Percentiles rank a stretch among this genome's conserved stretches.
phyloP scores from a whole-genome alignment of 495 filamentous ascomycete genomes.

The Cetradonia linearis region DNA sequence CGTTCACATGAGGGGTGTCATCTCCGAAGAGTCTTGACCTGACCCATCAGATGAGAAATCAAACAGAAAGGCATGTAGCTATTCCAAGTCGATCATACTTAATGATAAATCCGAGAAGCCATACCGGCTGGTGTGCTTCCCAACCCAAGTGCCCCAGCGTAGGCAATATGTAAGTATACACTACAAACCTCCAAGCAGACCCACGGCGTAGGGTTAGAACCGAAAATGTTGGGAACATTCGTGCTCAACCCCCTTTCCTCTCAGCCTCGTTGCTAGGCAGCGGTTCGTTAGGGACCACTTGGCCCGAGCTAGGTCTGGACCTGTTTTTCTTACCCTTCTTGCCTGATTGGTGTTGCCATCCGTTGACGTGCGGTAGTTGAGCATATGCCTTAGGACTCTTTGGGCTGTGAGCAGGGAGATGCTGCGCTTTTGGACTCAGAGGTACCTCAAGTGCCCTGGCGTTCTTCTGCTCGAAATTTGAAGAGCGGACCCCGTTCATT shows the following conservation, averaged over 20 bases:
- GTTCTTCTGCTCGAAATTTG: not conserved
- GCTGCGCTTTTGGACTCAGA: conserved; percentile 4
- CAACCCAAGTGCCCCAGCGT: not conserved
- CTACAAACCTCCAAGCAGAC: not conserved
- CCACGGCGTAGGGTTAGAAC: not conserved
- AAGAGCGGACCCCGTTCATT: conserved; percentile 25
- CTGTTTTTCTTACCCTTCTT: conserved; percentile 38
- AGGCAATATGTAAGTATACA: not conserved
- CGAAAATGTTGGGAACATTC: not conserved
- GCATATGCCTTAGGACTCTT: conserved; percentile 5
- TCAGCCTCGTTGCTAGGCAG: conserved; percentile 41
- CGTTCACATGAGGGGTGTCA: too few relatives aligned
- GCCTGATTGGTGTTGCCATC: conserved; percentile 34
- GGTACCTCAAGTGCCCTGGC: conserved; percentile 5
- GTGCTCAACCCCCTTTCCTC: conserved; percentile 40
- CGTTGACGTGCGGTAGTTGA: conserved; percentile 17
- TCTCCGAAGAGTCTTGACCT: too few relatives aligned
- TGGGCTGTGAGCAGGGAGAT: conserved; percentile 6
- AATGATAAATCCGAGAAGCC: not conserved
- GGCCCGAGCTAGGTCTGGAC: conserved; percentile 29
- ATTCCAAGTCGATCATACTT: not conserved
- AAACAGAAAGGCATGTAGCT: not conserved
- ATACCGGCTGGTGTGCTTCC: not conserved
- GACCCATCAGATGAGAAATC: not conserved
- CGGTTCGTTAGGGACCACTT: conserved; percentile 32